Evolutionary conservation across 495 filamentous ascomycete genomes (phyloP), one percentile per base, ranked within the genome.

Genomic region (Hypoxylon fuscum): DNA sequence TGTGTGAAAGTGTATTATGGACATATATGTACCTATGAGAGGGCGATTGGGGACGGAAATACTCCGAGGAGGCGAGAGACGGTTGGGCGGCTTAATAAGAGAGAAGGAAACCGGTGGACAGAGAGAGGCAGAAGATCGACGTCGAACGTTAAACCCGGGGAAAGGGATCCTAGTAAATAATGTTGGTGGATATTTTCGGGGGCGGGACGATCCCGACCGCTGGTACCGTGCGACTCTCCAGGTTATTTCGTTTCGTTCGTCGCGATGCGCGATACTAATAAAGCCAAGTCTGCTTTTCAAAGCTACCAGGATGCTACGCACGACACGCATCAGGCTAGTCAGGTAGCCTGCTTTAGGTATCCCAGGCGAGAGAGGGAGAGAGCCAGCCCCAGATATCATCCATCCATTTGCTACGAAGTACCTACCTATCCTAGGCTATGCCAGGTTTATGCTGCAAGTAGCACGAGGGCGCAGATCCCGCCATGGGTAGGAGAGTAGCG

Each of bases 71-170:
- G 41, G 60, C 14, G 48, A 64, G 48, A 64, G 53, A 64, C 48
- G 60, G 60, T 41, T 53, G 42, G 47, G 47, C 53, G 38, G 60
- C 54, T 57, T 57, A 64, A 64, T 64, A 58, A 62, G 59, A 64
- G 29, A n/a, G 55, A 32, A 35, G 52, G 46, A n/a, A 14, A 14
- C 2, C 37, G 37, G 10, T 2, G 25, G 20, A 35, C 17, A 22
- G 46, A 41, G 23, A 35, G 43, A 50, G 25, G 42, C 15, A 15
- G 40, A 65, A 41, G 62, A 59, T 65, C 62, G 55, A 59, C 55
- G 50, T 53, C 43, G 1, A 55, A 42, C 29, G 55, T 65, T 65
- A 65, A 59, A 65, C 62, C 62, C 62, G 62, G 62, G 62, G 62
- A 65, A 65, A 53, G 49, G 43, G 42, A 59, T 55, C 62, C 56